These are phyloP conservation scores for Naganishia antarctica DNA, from an alignment of 768 basidiomycete species.

Conservation along the genomic window DNA sequence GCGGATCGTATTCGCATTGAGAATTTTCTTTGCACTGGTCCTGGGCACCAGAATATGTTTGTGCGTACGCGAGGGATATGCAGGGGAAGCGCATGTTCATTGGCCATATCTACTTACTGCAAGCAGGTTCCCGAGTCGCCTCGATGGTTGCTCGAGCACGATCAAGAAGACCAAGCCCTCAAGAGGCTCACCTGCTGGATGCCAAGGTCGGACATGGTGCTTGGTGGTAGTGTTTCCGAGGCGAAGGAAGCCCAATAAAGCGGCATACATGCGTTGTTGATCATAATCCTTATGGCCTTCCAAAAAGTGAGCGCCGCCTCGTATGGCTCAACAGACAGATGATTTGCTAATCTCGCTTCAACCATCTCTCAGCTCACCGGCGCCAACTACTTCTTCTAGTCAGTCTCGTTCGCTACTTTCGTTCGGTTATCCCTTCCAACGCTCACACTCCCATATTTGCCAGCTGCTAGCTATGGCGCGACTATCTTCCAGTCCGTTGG, in stretches of 20 bases:
- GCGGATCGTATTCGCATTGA: constrained; percentile 31
- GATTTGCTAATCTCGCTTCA: constrained; percentile 60
- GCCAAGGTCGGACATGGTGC: constrained; percentile 51
- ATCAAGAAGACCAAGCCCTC: constrained; percentile 8
- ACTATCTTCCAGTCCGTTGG: constrained; percentile 67
- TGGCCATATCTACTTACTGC: neutral
- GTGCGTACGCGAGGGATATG: constrained; percentile 24
- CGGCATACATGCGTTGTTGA: constrained; percentile 59
- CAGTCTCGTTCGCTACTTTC: too few relatives aligned
- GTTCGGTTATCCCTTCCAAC: too few relatives aligned
- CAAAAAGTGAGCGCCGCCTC: constrained; percentile 56
- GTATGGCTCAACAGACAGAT: too few relatives aligned
- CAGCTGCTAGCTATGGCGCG: constrained; percentile 53
- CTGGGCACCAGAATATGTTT: constrained; percentile 37
- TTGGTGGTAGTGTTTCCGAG: constrained; percentile 66
- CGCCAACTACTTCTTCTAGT: constrained; percentile 36
- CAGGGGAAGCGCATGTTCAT: neutral
- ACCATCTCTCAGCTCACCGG: constrained; percentile 33
- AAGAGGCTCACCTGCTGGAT: constrained; percentile 56
- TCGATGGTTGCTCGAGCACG: constrained; percentile 30
- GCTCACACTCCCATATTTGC: too few relatives aligned
- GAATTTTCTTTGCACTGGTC: constrained; percentile 27
- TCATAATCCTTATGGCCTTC: constrained; percentile 64
- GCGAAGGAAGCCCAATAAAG: constrained; percentile 53
- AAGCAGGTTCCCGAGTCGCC: constrained; percentile 35